Conservation (phyloP, 2,329 filamentous ascomycete genomes). For the Penicillium aurantiogriseum region DNA sequence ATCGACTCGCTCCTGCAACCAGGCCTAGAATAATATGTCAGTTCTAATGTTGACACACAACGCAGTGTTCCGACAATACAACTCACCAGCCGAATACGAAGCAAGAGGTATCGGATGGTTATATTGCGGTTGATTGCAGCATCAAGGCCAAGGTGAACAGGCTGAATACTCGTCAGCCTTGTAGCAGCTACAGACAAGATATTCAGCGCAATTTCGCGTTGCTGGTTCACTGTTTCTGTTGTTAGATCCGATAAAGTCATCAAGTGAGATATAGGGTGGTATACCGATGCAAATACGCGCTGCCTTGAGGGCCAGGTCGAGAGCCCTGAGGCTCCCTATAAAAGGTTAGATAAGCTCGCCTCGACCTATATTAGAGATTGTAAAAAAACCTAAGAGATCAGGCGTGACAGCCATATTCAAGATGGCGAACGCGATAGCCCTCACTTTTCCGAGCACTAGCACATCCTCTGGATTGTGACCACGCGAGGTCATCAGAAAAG, state of each 20-base stretch:
- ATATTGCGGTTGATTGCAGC: slow-evolving; percentile 8
- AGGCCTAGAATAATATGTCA: slow-evolving; percentile 56
- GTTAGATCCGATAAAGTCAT: slow-evolving; percentile 18
- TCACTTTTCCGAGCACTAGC: background rate
- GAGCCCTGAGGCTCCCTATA: slow-evolving; percentile 47
- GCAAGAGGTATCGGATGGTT: slow-evolving; percentile 60
- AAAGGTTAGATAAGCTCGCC: background rate
- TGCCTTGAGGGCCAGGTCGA: slow-evolving; percentile 67
- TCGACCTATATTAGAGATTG: background rate
- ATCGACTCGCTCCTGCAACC: slow-evolving; percentile 69
- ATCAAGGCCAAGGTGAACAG: slow-evolving; percentile 9
- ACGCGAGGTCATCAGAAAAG: slow-evolving; percentile 17
- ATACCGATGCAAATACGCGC: slow-evolving; percentile 62
- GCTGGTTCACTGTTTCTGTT: slow-evolving; percentile 45
- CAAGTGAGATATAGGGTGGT: slow-evolving; percentile 14
- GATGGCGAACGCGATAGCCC: background rate
- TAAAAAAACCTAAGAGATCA: background rate
- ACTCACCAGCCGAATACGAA: slow-evolving; percentile 66
- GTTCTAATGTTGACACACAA: background rate
- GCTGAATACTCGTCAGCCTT: slow-evolving; percentile 46
- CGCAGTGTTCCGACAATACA: background rate
- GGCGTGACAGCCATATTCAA: background rate
- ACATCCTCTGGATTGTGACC: slow-evolving; percentile 2
- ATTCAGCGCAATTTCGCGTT: slow-evolving; percentile 58
- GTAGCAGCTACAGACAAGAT: slow-evolving; percentile 64